These are phyloP conservation scores for Lyophyllum shimeji DNA, from an alignment of 768 basidiomycete genomes.

Conservation along the genomic window DNA sequence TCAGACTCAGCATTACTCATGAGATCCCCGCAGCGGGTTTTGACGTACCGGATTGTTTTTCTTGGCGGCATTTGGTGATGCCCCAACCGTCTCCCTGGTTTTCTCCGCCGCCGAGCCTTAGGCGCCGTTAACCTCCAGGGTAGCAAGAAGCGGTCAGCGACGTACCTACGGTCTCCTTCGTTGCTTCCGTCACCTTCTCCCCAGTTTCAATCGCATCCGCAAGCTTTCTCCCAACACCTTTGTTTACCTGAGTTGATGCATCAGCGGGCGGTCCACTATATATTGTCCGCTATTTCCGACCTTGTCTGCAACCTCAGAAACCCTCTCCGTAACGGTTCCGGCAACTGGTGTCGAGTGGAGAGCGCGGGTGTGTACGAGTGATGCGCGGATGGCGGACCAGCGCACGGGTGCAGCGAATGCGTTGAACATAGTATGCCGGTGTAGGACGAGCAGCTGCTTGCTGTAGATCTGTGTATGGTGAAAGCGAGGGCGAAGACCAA, in stretches of 20 bases:
- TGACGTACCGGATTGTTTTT: conserved; percentile 38
- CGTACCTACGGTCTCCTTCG: conserved; percentile 43
- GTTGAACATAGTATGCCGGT: conserved; percentile 12
- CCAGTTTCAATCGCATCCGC: conserved; percentile 49
- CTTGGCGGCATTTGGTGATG: conserved; percentile 31
- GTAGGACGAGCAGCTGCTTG: background rate
- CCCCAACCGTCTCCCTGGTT: conserved; percentile 35
- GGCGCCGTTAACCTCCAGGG: background rate
- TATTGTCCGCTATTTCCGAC: conserved; percentile 19
- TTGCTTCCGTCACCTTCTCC: conserved; percentile 37
- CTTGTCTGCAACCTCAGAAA: conserved; percentile 41
- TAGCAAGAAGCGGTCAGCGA: background rate
- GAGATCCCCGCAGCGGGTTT: background rate
- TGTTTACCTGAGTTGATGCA: conserved; percentile 35
- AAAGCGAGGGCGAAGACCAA: background rate
- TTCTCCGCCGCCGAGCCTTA: conserved; percentile 34
- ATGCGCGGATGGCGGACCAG: conserved; percentile 9
- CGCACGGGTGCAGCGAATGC: conserved; percentile 11
- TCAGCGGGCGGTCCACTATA: background rate
- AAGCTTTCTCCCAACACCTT: conserved; percentile 42
- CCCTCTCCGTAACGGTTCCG: conserved; percentile 45
- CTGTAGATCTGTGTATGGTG: background rate
- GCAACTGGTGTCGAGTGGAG: conserved; percentile 35
- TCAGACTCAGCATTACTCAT: background rate
- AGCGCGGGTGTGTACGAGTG: conserved; percentile 16